Evolutionary conservation across 2,329 filamentous ascomycete genomes (phyloP).

Genomic region (Didymella glomerata): DNA sequence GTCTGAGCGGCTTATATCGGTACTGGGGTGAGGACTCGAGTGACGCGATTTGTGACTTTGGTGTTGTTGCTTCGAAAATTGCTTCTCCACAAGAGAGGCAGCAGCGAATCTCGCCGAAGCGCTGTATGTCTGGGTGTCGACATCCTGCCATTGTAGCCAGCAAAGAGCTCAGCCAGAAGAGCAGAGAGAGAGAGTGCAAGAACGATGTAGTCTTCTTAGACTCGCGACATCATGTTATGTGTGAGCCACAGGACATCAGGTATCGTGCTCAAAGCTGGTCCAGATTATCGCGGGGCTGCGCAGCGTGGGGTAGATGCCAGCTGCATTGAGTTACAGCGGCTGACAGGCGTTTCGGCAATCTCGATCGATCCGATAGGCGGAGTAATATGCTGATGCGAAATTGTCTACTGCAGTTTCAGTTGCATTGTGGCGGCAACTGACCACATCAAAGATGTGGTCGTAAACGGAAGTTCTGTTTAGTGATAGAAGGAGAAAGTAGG

Average conservation of each 20-base stretch:
- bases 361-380: background rate
- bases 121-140: slow-evolving; percentile 14
- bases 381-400: background rate
- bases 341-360: background rate
- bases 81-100: slow-evolving; percentile 18
- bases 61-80: background rate
- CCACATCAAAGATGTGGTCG: background rate
- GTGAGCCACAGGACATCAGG: background rate
- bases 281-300: background rate
- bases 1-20: slow-evolving; percentile 2
- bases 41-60: background rate
- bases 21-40: background rate
- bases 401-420: background rate
- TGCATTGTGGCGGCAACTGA: background rate
- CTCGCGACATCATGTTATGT: background rate
- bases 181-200: background rate
- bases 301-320: background rate
- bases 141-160: slow-evolving; percentile 8
- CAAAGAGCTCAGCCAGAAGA: background rate
- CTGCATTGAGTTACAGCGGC: background rate
- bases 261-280: background rate
- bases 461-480: background rate
- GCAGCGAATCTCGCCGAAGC: slow-evolving; percentile 10
- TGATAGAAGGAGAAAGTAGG: background rate
- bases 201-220: background rate